Base-by-base conservation (phyloP, 345 rosid genomes). In the Salix arbutifolia region DNA sequence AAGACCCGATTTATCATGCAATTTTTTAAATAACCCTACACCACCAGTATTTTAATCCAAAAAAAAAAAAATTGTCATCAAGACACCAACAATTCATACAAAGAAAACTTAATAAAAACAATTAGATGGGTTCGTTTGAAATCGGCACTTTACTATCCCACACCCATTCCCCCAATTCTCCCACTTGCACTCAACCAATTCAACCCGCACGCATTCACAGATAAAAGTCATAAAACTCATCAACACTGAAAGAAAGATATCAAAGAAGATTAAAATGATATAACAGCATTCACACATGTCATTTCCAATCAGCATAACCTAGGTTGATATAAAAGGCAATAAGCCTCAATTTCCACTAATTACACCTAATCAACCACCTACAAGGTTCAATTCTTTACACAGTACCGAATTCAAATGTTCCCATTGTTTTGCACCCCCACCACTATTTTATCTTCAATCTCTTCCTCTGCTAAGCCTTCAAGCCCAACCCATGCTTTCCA, bases 401-500 rank as follows among this genome's bases (percentile, higher is more conserved):
- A n/a, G 35, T 35, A 56, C 26, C 38, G 14, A 37, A 50, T 67
- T 38, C 10, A 25, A 38, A 78, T 35, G 31, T 38, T 66, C 66
- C 58, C 38, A 53, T 62, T 25, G 16, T 58, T 68, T 61, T 3
- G 19, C 25, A 42, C 44, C 44, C 69, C 74, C 64, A 1, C 16
- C 14, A 23, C 62, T 46, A 21, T 16, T 25, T 79, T 69, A 70
- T 71, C 70, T 69, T 30, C 30, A 75, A 56, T 65, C 17, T 25
- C 11, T 21, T 44, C 8, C 28, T 48, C 44, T 35, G 64, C 77
- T 70, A 77, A 48, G 81, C 81, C 67, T 82, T 88, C 67, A 84
- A 61, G 25, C 89, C 90, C 65, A 86, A 62, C 17, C 88, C 87
- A 73, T 89, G 87, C 83, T 90, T 89, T 2, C 91, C 90, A 71